These are phyloP conservation scores for Periconia digitata DNA, from an alignment of 2,329 filamentous ascomycete genomes.

Conservation along the genomic window DNA sequence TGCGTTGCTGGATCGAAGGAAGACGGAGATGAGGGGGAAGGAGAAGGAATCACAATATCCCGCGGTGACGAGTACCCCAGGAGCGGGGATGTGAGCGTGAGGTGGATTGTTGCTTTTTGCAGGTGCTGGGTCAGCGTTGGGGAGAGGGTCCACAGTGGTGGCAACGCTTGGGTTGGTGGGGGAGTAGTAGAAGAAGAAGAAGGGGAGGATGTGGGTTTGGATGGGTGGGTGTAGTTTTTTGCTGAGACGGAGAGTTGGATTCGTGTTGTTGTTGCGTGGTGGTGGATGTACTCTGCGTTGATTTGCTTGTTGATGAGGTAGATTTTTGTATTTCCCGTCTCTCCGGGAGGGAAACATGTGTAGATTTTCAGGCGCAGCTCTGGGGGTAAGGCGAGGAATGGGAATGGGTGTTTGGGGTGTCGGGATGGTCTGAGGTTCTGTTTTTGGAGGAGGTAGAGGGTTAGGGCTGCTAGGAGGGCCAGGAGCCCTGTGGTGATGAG, in stretches of 20 bases:
- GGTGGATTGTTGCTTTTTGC: conserved; percentile 29
- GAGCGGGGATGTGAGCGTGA: conserved; percentile 38
- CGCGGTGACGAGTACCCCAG: conserved; percentile 40
- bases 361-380: conserved; percentile 40
- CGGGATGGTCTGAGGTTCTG: conserved; percentile 24
- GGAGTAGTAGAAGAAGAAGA: conserved; percentile 1
- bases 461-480: conserved; percentile 10
- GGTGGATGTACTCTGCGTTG: conserved; percentile 36
- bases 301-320: conserved; percentile 38
- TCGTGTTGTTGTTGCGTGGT: conserved; percentile 32
- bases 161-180: not conserved
- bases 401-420: conserved; percentile 22
- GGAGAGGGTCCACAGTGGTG: conserved; percentile 1
- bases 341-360: conserved; percentile 26
- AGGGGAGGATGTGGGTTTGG: not conserved
- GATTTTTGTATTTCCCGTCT: no score
- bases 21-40: no score
- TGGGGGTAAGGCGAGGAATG: conserved; percentile 31
- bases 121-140: conserved; percentile 19
- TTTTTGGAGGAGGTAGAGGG: conserved; percentile 9
- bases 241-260: conserved; percentile 37
- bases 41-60: no score
- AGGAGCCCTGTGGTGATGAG: conserved; percentile 6
- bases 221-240: conserved; percentile 25
- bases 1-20: conserved; percentile 23